These are phyloP conservation scores for Microbotryum saponariae DNA, from an alignment of 1,284 basidiomycete genomes.

Conservation along the genomic window DNA sequence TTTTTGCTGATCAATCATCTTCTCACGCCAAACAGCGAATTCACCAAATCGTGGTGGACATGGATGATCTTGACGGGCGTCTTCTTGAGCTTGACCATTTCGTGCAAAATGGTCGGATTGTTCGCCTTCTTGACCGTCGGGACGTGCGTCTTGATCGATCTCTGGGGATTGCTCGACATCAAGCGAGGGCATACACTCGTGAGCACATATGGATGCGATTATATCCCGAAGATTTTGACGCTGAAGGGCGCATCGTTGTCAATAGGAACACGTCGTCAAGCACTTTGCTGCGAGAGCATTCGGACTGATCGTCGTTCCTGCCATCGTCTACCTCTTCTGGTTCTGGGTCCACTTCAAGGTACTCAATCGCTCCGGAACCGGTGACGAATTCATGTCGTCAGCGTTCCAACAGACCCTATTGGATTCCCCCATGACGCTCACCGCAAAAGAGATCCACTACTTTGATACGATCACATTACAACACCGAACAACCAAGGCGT, in stretches of 20 bases:
- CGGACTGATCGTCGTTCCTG: slow-evolving; percentile 81
- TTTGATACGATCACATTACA: slow-evolving; percentile 78
- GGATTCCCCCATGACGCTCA: slow-evolving; percentile 84
- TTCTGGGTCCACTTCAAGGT: slow-evolving; percentile 95
- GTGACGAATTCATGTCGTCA: slow-evolving; percentile 95
- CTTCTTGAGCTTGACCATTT: slow-evolving; percentile 90
- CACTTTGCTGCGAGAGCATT: slow-evolving; percentile 81
- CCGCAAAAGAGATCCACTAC: slow-evolving; percentile 88
- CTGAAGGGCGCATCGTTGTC: slow-evolving; percentile 8
- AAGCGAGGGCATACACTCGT: slow-evolving; percentile 78
- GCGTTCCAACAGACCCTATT: slow-evolving; percentile 92
- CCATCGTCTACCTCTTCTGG: slow-evolving; percentile 85
- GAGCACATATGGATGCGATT: slow-evolving; percentile 35
- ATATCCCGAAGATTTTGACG: neutral
- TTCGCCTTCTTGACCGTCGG: slow-evolving; percentile 86
- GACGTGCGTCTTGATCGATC: slow-evolving; percentile 79
- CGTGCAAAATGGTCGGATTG: slow-evolving; percentile 96
- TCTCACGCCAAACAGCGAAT: slow-evolving; percentile 54
- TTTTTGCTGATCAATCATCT: too few relatives aligned
- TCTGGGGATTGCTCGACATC: slow-evolving; percentile 90
- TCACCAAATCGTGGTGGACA: slow-evolving; percentile 82
- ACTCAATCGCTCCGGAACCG: slow-evolving; percentile 81
- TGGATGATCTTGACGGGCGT: slow-evolving; percentile 88
- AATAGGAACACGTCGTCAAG: slow-evolving; percentile 74
- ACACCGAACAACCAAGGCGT: slow-evolving; percentile 88